phyloP scores from a whole-genome alignment of 2,329 filamentous ascomycete genomes.

The Verticillium isaacii region DNA sequence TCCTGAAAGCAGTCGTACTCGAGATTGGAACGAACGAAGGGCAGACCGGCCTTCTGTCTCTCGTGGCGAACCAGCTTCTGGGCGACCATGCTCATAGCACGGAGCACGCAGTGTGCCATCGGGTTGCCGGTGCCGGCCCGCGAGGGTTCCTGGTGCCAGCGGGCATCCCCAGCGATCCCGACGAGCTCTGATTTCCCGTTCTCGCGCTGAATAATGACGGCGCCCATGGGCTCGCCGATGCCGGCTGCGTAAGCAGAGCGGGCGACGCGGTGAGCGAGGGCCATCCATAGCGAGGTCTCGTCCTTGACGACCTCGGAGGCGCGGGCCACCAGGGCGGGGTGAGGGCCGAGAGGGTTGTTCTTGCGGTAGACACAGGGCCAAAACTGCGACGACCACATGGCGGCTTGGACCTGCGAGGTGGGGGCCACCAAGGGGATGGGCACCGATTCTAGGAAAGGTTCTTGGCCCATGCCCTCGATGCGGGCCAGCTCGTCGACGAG shows the following conservation, averaged over 20 bases:
- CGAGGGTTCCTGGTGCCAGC: constrained; percentile 55
- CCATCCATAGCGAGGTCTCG: constrained; percentile 63
- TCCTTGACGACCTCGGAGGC: constrained; percentile 64
- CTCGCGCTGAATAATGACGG: constrained; percentile 67
- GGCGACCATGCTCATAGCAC: constrained; percentile 79
- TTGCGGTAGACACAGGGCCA: constrained; percentile 86
- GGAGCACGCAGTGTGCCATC: constrained; percentile 72
- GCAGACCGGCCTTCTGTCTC: constrained; percentile 31
- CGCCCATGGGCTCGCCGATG: constrained; percentile 66
- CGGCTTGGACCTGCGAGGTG: constrained; percentile 70
- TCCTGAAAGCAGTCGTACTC: constrained; percentile 64
- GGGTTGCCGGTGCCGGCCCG: constrained; percentile 58
- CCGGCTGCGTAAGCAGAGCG: constrained; percentile 50
- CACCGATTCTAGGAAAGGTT: constrained; percentile 55
- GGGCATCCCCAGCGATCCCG: constrained; percentile 71
- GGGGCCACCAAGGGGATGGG: constrained; percentile 70
- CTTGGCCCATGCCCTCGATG: constrained; percentile 45
- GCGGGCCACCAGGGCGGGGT: constrained; percentile 68
- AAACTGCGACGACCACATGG: constrained; percentile 68
- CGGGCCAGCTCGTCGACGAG: constrained; percentile 41
- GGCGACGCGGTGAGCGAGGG: constrained; percentile 61
- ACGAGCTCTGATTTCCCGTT: constrained; percentile 53
- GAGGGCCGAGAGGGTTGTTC: constrained; percentile 80
- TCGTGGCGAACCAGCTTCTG: constrained; percentile 58
- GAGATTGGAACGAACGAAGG: constrained; percentile 33